Conservation (phyloP, 768 basidiomycete genomes). For the Serendipita sp. region DNA sequence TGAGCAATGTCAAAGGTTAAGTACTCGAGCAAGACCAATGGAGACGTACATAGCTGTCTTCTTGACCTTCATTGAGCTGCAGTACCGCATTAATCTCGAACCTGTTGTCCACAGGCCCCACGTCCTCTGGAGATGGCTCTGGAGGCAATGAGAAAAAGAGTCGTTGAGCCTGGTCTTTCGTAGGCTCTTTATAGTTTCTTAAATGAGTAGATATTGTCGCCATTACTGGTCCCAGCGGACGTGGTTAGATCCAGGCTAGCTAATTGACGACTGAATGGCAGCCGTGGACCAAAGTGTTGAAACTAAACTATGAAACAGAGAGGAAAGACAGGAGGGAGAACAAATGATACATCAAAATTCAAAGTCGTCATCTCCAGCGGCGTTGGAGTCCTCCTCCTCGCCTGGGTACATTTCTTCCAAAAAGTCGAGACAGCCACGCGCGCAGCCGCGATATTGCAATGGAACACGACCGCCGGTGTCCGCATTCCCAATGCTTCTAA, state of each 20-base stretch:
- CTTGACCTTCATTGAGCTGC: slow-evolving; percentile 49
- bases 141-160: slow-evolving; percentile 78
- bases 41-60: slow-evolving; percentile 87
- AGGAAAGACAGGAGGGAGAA: background rate
- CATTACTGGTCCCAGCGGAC: slow-evolving; percentile 26
- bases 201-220: slow-evolving; percentile 75
- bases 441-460: background rate
- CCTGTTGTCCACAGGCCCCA: slow-evolving; percentile 25
- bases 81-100: slow-evolving; percentile 86
- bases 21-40: slow-evolving; percentile 22
- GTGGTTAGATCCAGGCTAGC: background rate
- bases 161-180: slow-evolving; percentile 69
- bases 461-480: background rate
- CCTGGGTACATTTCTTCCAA: background rate
- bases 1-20: slow-evolving; percentile 3
- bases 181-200: slow-evolving; percentile 82
- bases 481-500: background rate
- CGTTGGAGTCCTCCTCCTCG: background rate
- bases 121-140: slow-evolving; percentile 14
- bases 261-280: background rate
- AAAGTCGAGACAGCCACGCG: slow-evolving; percentile 1
- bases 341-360: background rate
- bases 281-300: background rate
- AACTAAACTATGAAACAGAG: background rate
- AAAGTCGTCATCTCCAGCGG: background rate